These are phyloP conservation scores for Sclerotinia trifoliorum DNA, from an alignment of 2,329 filamentous ascomycete species.

Conservation along the genomic window DNA sequence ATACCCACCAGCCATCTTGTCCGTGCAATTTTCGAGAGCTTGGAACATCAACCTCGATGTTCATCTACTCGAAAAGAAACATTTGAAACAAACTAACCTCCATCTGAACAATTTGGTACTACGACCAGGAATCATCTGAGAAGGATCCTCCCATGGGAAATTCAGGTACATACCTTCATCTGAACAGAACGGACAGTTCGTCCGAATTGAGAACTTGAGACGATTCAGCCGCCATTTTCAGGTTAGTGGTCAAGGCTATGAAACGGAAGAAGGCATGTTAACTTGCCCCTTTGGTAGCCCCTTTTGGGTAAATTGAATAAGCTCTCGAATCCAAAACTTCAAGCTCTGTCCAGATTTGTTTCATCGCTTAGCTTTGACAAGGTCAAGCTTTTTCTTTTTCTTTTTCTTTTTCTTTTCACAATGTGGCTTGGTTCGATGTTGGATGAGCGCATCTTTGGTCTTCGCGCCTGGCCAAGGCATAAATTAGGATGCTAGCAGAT, in stretches of 20 bases:
- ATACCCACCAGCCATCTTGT: too few species aligned
- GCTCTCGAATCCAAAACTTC: background rate
- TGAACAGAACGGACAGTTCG: background rate
- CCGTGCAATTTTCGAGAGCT: background rate
- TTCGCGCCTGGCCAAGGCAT: background rate
- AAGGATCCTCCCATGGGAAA: background rate
- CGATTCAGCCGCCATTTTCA: background rate
- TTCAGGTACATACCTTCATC: background rate
- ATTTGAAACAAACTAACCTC: background rate
- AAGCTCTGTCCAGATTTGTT: constrained; percentile 1
- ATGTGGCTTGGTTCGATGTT: background rate
- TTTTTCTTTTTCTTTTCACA: background rate
- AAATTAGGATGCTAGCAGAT: background rate
- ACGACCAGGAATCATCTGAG: background rate
- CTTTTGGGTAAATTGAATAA: background rate
- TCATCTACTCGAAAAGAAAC: background rate
- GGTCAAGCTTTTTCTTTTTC: too few species aligned
- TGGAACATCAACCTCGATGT: background rate
- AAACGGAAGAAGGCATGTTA: background rate
- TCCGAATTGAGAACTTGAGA: constrained; percentile 11
- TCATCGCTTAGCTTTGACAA: background rate
- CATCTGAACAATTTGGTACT: background rate
- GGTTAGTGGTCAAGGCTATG: constrained; percentile 2
- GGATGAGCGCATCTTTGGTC: background rate
- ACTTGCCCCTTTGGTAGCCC: background rate